These are phyloP conservation scores for Globisporangium barbulae DNA, from an alignment of 352 stramenopile genomes.

Conservation along the genomic window DNA sequence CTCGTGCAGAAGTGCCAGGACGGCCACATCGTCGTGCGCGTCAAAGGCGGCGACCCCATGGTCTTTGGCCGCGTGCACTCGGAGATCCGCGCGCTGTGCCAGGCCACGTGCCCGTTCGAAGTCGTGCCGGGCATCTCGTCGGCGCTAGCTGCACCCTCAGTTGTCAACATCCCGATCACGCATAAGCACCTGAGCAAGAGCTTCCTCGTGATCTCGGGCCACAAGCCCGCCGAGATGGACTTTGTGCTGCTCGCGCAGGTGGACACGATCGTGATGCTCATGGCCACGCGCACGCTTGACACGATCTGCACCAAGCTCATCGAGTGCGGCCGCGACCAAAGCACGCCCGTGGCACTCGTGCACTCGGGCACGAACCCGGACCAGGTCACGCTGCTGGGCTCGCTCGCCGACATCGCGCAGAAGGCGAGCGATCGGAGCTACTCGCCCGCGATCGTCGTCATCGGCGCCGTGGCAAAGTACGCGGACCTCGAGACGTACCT, in stretches of 20 bases:
- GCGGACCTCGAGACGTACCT: conserved; percentile 51
- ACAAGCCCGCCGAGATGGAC: conserved; percentile 71
- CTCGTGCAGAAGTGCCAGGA: conserved; percentile 47
- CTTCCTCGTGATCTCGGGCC: conserved; percentile 63
- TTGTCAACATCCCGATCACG: conserved; percentile 62
- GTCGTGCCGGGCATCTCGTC: conserved; percentile 71
- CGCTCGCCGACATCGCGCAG: conserved; percentile 43
- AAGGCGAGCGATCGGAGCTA: conserved; percentile 52
- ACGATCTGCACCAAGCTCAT: conserved; percentile 44
- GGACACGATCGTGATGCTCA: conserved; percentile 89
- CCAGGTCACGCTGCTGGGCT: conserved; percentile 49
- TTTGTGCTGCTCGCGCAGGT: conserved; percentile 91
- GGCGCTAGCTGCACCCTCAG: conserved; percentile 50
- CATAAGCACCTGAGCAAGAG: conserved; percentile 64
- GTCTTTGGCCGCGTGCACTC: conserved; percentile 73
- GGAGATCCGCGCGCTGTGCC: conserved; percentile 54
- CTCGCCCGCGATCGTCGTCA: conserved; percentile 70
- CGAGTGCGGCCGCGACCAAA: conserved; percentile 27
- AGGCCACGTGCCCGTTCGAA: conserved; percentile 48
- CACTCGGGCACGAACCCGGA: conserved; percentile 57
- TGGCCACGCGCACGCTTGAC: conserved; percentile 75
- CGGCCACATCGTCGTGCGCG: conserved; percentile 55
- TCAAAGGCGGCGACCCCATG: conserved; percentile 74
- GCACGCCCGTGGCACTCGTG: conserved; percentile 58
- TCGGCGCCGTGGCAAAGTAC: conserved; percentile 58